Evolutionary conservation across 2,329 filamentous ascomycete species (phyloP), one percentile per base, ranked within the genome.

Genomic region (Harringtonia lauricola): DNA sequence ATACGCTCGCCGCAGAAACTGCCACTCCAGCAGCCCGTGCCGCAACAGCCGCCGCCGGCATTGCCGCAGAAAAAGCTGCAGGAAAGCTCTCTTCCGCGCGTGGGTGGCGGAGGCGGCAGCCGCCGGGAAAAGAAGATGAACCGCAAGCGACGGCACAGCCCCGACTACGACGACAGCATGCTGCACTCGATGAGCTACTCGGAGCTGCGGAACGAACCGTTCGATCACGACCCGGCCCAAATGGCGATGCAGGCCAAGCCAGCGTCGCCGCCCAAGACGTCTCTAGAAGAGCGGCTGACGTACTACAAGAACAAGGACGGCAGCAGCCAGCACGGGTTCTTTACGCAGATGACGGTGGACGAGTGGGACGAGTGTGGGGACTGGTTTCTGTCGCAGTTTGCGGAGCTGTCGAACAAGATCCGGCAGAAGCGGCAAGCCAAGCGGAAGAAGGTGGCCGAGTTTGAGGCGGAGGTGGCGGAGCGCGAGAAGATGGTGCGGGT

Each of bases 321-420:
- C 39, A 48, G 47, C 22, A 47, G 50, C 22, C 71, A 74, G 52
- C 61, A 60, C 28, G 56, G 64, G 1, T 70, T 79, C 43, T 77
- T 79, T 52, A 64, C 63, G 3, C 64, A 64, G 42, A 71, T 79
- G 65, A 58, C 68, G 1, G 62, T 77, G 14, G 60, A 65, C 15
- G 75, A 79, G 42, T 79, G 75, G 75, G 74, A 79, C 51, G 62
- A 67, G 14, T 67, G 73, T 1, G 75, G 75, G 6, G 73, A 78
- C 49, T 79, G 75, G 75, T 76, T 79, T 44, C 60, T 76, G 19
- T 66, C 67, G 36, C 70, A 68, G 48, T 79, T 79, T 48, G 59
- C 65, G 8, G 61, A 61, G 3, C 58, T 79, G 35, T 65, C 76
- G 55, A 58, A 64, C 47, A 62, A 59, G 42, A 56, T 79, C 48